Evolutionary conservation across 2,329 filamentous ascomycete genomes (phyloP), one percentile per base, ranked within the genome.

Genomic region (Fusarium incarnatum): DNA sequence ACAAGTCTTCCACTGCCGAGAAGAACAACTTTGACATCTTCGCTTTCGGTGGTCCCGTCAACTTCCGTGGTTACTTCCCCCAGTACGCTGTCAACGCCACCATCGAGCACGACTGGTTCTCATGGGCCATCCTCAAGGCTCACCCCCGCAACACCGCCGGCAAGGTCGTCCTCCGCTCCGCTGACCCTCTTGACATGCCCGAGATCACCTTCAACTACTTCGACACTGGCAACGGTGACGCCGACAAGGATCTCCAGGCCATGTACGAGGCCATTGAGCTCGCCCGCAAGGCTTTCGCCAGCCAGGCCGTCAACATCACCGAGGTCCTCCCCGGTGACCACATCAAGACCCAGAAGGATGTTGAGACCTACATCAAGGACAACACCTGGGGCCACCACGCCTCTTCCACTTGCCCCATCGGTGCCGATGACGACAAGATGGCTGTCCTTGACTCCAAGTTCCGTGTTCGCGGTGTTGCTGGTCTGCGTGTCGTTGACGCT

Each of bases 171-270:
- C 85, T 94, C 8, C 82, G 81, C 18, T 89, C 87, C 0, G 79
- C 85, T 0, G 86, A 93, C 74, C 90, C 91, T 1, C 85, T 87
- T 1, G 90, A 92, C 56, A 81, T 83, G 5, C 91, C 91, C 0
- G 77, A 85, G 8, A 91, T 93, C 69, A 81, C 82, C 52, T 91
- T 89, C 81, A 87, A 88, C 77, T 90, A 85, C 77, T 90, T 87
- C 79, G 82, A 84, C 48, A 80, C 81, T 0, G 86, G 86, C 22
- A 79, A 76, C 22, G 81, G 83, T 23, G 85, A 86, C 9, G 79
- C 82, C 6, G 78, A 78, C 0, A 80, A 82, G 32, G 83, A 88
- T 48, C 74, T 87, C 11, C 84, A 88, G 48, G 87, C 88, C 1
- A 69, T 89, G 16, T 80, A 82, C 32, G 88, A 92, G 73, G 87